Conservation (phyloP, 768 basidiomycete genomes). For the Fomitopsis pulvina region DNA sequence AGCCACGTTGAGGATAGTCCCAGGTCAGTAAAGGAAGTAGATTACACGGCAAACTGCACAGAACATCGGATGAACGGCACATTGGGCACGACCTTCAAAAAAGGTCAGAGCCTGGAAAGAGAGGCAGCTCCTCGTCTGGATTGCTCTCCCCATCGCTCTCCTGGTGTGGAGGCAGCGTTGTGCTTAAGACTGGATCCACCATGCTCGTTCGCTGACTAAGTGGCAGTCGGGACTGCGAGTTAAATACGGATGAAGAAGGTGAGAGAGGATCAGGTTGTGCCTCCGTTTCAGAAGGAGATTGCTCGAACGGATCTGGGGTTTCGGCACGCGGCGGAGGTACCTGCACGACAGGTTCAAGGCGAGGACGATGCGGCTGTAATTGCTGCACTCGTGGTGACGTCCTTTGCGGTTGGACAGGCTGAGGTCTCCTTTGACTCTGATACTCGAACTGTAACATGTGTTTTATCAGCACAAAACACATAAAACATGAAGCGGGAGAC, state of each 20-base stretch:
- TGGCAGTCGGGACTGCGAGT: slow-evolving; percentile 10
- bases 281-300: slow-evolving; percentile 10
- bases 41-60: no score
- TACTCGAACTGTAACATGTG: slow-evolving; percentile 32
- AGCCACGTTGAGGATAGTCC: no score
- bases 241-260: slow-evolving; percentile 13
- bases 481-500: slow-evolving; percentile 14
- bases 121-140: slow-evolving; percentile 27
- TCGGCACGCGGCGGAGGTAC: slow-evolving; percentile 11
- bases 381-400: slow-evolving; percentile 1
- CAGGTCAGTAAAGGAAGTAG: no score
- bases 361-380: slow-evolving; percentile 2
- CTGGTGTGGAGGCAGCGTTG: slow-evolving; percentile 15
- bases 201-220: slow-evolving; percentile 11
- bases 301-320: slow-evolving; percentile 24
- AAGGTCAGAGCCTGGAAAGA: slow-evolving; percentile 38
- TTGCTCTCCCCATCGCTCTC: slow-evolving; percentile 21
- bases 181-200: slow-evolving; percentile 6
- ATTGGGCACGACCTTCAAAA: slow-evolving; percentile 20
- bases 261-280: slow-evolving; percentile 15
- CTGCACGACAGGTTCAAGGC: slow-evolving; percentile 1
- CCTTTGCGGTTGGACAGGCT: slow-evolving; percentile 11
- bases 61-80: no score
- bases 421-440: slow-evolving; percentile 22
- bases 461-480: background rate